Evolutionary conservation across 164 flowering plant genomes (phyloP), one percentile per base, ranked within the genome.

Genomic region (Brasenia schreberi): DNA sequence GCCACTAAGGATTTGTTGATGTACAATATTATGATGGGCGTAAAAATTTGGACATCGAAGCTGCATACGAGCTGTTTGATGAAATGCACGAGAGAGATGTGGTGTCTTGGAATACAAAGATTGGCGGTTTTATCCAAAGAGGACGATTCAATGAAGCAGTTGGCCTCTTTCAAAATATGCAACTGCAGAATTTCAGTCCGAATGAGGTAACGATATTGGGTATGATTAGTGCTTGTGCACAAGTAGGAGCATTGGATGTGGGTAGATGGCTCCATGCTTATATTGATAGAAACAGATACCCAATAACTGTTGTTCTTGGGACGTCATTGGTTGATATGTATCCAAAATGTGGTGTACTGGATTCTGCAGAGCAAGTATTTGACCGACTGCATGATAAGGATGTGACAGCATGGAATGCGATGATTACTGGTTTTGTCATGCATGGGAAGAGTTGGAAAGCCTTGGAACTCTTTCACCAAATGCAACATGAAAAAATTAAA

Each of bases 401-500:
- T 72, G 68, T 71, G 6, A 61, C 69, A 7, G 69, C 79, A 49
- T 78, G 81, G 81, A 78, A 71, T 74, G 79, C 79, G 5, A 71
- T 78, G 79, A 76, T 78, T 61, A 76, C 69, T 73, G 81, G 81
- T 56, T 71, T 71, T 64, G 71, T 79, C 7, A 67, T 78, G 75
- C 73, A 76, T 63, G 78, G 78, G 56, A 68, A 71, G 9, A 71
- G 77, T 43, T 18, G 23, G 23, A 66, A 49, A 3, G 77, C 79
- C 12, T 67, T 78, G 61, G 62, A 71, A 64, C 64, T 71, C n/a
- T 78, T 71, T 43, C 5, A 18, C 43, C 61, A 27, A 33, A 73
- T 78, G 79, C 56, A 44, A 56, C 44, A 59, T n/a, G 71, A 74
- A 59, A 59, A 42, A 4, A 70, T 71, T 43, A 64, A 56, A 58